Evolutionary conservation across 2,329 filamentous ascomycete species (phyloP).

Genomic region (Decorospora gaudefroyi): DNA sequence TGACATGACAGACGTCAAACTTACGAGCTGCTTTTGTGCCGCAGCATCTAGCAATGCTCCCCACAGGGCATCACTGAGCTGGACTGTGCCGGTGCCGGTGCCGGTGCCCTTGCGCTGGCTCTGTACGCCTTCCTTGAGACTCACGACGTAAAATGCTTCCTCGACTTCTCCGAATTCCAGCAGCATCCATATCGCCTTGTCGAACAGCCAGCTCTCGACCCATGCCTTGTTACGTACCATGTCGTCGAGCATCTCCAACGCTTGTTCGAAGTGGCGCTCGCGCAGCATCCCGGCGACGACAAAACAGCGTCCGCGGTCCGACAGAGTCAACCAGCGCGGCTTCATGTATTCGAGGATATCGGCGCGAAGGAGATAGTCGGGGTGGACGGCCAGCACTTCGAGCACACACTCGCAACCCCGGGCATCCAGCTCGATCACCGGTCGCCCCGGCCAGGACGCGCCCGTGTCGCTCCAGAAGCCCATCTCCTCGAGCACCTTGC

Average conservation of each 20-base stretch:
- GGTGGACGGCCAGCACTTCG: constrained; percentile 76
- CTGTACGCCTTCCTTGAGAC: constrained; percentile 45
- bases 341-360: constrained; percentile 75
- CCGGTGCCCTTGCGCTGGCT: constrained; percentile 16
- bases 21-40: constrained; percentile 63
- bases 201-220: constrained; percentile 74
- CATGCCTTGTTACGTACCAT: constrained; percentile 62
- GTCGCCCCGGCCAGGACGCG: constrained; percentile 36
- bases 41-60: constrained; percentile 76
- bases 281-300: constrained; percentile 75
- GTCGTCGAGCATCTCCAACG: constrained; percentile 69
- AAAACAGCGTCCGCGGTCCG: constrained; percentile 65
- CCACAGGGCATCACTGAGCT: constrained; percentile 64
- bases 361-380: constrained; percentile 77
- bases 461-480: constrained; percentile 33
- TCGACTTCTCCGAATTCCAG: constrained; percentile 74
- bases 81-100: constrained; percentile 32
- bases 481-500: constrained; percentile 74
- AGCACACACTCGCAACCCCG: constrained; percentile 73
- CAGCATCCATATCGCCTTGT: constrained; percentile 75
- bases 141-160: constrained; percentile 71
- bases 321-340: constrained; percentile 69
- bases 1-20: constrained; percentile 8
- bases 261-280: constrained; percentile 82
- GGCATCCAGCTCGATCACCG: constrained; percentile 65